A percentile compares a stretch with the other conserved stretches of the same genome.
These are phyloP conservation scores for Musa beccarii DNA, from an alignment of 176 grass and related monocot species.

Conservation along the genomic window DNA sequence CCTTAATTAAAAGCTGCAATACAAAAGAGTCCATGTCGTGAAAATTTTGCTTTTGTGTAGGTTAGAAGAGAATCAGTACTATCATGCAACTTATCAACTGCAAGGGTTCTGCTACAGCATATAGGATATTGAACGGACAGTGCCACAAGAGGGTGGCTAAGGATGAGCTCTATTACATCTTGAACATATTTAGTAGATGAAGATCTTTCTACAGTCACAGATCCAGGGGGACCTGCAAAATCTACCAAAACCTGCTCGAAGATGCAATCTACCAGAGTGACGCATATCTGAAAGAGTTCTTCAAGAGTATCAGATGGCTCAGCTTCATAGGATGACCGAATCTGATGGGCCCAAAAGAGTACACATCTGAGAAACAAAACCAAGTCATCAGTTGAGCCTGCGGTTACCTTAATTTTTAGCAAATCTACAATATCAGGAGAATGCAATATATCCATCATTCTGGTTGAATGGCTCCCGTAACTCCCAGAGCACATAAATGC, in stretches of 20 bases:
- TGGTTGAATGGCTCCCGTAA: conserved; percentile 25
- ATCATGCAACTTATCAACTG: conserved; percentile 32
- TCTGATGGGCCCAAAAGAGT: conserved; percentile 68
- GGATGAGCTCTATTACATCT: conserved; percentile 52
- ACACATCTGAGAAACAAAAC: conserved; percentile 45
- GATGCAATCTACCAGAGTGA: conserved; percentile 56
- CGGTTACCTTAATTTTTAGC: conserved; percentile 60
- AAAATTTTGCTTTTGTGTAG: conserved; percentile 51
- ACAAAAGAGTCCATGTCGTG: conserved; percentile 45
- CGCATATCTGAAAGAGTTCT: conserved; percentile 47
- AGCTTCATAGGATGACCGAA: conserved; percentile 42
- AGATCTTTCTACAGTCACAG: conserved; percentile 8
- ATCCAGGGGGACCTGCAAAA: conserved; percentile 19
- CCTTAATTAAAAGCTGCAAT: conserved; percentile 53
- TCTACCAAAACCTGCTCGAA: conserved; percentile 44
- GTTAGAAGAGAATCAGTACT: conserved; percentile 33
- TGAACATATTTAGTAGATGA: conserved; percentile 23
- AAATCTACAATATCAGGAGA: conserved; percentile 37
- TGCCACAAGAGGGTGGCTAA: conserved; percentile 61
- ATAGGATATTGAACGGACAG: conserved; percentile 44
- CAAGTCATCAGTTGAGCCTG: conserved; percentile 41
- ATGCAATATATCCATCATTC: conserved; percentile 24
- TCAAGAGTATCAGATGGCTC: conserved; percentile 46
- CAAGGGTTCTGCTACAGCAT: conserved; percentile 26
- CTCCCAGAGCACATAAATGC: conserved; percentile 41